These are phyloP conservation scores for Psilocybe cyanescens DNA, from an alignment of 768 basidiomycete species.

Conservation along the genomic window DNA sequence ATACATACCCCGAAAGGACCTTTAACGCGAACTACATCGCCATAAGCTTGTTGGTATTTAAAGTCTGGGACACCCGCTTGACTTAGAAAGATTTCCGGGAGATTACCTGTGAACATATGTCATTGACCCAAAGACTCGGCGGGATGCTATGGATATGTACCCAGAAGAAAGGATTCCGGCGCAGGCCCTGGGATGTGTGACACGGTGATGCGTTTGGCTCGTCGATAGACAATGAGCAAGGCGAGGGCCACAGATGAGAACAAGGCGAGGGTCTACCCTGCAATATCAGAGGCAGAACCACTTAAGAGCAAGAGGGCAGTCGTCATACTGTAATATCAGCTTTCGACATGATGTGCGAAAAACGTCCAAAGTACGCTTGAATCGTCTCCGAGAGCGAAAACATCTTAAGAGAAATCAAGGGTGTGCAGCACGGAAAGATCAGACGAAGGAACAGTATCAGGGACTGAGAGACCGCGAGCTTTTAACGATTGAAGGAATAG, in stretches of 20 bases:
- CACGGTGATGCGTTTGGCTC: conserved; percentile 42
- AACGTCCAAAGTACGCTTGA: neutral
- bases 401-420: conserved; percentile 1
- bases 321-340: conserved; percentile 9
- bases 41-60: conserved; percentile 52
- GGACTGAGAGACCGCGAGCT: neutral
- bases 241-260: conserved; percentile 12
- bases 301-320: neutral
- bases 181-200: conserved; percentile 52
- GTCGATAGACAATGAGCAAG: conserved; percentile 35
- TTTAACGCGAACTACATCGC: conserved; percentile 54
- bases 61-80: conserved; percentile 56
- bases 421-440: neutral
- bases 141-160: conserved; percentile 27
- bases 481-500: neutral
- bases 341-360: conserved; percentile 1
- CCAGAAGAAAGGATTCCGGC: conserved; percentile 51
- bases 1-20: conserved; percentile 50
- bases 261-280: conserved; percentile 9
- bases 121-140: neutral
- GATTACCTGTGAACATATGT: conserved; percentile 39
- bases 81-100: conserved; percentile 53
- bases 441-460: neutral
- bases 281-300: neutral
- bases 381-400: neutral